A percentile compares a stretch with the other conserved stretches of the same genome.
Conservation (phyloP, 108 stramenopile species). For the Pseudonitzschia multistriata region DNA sequence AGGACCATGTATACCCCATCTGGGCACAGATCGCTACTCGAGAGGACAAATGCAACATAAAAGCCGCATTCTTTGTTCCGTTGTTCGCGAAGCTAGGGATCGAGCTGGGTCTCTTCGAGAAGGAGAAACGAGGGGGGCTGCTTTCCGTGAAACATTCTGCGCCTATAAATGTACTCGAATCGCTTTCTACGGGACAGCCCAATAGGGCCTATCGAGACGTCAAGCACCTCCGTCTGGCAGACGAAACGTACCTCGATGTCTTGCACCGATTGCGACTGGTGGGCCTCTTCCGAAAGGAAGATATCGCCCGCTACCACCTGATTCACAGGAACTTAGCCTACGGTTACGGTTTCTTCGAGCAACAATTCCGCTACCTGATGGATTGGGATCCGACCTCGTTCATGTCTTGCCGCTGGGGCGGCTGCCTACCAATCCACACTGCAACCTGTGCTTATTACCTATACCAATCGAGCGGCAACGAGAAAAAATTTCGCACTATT, state of each 20-base stretch:
- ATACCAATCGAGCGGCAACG: not conserved
- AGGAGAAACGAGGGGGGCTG: not conserved
- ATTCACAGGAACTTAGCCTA: not conserved
- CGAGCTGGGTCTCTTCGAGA: not conserved
- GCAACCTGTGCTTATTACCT: not conserved
- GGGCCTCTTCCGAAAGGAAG: not conserved
- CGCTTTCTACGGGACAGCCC: not conserved
- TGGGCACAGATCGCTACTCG: not conserved
- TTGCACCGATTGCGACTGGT: not conserved
- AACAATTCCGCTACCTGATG: not conserved
- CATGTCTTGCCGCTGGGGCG: not conserved
- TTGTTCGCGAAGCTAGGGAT: not conserved
- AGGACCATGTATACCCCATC: not conserved
- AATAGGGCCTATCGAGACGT: not conserved
- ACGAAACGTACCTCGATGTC: not conserved
- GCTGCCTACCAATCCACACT: not conserved
- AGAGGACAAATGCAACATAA: not conserved
- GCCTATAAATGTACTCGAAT: not conserved
- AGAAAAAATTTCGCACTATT: not conserved
- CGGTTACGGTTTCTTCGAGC: not conserved
- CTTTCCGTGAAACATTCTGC: not conserved
- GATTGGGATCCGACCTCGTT: not conserved
- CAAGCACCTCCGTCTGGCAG: not conserved
- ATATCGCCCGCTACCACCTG: not conserved
- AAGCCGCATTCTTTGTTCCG: not conserved